Evolutionary conservation across 352 stramenopile genomes (phyloP).

Genomic region (Pythium utonaiense): DNA sequence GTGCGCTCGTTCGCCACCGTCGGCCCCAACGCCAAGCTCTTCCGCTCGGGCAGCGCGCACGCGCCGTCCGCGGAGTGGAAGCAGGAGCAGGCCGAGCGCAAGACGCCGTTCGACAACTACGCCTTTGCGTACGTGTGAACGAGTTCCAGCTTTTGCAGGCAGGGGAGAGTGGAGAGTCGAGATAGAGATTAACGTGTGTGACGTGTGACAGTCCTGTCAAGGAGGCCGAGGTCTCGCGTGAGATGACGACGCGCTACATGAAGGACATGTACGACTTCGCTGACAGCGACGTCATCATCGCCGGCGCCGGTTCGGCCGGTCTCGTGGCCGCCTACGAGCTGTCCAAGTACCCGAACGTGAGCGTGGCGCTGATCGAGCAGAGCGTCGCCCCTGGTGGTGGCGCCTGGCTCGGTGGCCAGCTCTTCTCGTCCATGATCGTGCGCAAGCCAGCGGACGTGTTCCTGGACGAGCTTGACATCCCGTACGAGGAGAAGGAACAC

Average conservation of each 20-base stretch:
- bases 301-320: conserved; percentile 51
- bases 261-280: conserved; percentile 76
- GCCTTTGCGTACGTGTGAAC: conserved; percentile 50
- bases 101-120: conserved; percentile 56
- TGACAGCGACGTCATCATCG: conserved; percentile 65
- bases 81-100: conserved; percentile 35
- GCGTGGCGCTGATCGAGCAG: conserved; percentile 62
- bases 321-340: conserved; percentile 59
- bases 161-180: too few relatives aligned
- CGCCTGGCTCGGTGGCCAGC: conserved; percentile 56
- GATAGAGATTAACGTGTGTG: conserved; percentile 1
- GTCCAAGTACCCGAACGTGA: conserved; percentile 55
- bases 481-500: conserved; percentile 60
- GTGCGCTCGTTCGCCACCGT: conserved; percentile 45
- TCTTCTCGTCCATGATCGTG: conserved; percentile 70
- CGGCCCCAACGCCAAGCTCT: conserved; percentile 39
- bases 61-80: conserved; percentile 49
- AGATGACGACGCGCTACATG: conserved; percentile 73
- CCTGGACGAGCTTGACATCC: conserved; percentile 63
- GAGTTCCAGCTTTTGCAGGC: too few relatives aligned
- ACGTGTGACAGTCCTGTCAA: conserved; percentile 43
- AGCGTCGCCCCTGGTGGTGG: conserved; percentile 50
- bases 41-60: conserved; percentile 37
- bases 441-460: conserved; percentile 60
- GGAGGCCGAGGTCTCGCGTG: conserved; percentile 58